phyloP scores from a whole-genome alignment of 306 rosid species.

The Glycine tomentella region DNA sequence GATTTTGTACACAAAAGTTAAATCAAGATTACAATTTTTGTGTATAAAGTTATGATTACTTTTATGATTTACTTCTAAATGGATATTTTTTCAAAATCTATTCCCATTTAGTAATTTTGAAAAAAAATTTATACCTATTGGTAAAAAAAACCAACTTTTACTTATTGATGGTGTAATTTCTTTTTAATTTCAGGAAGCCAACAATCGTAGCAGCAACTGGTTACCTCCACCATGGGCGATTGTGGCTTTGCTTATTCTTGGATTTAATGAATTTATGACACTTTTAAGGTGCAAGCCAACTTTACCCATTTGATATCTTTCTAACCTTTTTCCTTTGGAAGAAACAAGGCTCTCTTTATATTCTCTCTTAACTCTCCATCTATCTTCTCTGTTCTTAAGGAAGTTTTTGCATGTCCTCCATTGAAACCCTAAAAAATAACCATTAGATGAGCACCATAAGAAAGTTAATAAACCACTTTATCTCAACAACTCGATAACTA shows the following conservation, averaged over 20 bases:
- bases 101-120: no score
- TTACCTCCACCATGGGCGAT: constrained; percentile 99
- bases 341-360: neutral
- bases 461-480: neutral
- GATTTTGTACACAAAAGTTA: no score
- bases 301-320: constrained; percentile 16
- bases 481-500: neutral
- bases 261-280: constrained; percentile 92
- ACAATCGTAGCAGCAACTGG: constrained; percentile 84
- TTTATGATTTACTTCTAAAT: no score
- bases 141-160: neutral
- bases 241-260: constrained; percentile 74
- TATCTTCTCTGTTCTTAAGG: constrained; percentile 10
- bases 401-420: neutral
- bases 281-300: constrained; percentile 63
- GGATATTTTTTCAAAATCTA: no score
- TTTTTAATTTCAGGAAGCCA: constrained; percentile 73
- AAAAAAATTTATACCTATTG: no score
- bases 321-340: neutral
- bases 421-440: neutral
- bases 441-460: neutral
- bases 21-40: no score
- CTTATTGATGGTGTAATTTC: constrained; percentile 28
- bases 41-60: no score
- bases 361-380: constrained; percentile 8